These are phyloP conservation scores for Globisporangium canariense DNA, from an alignment of 352 stramenopile species.

Conservation along the genomic window DNA sequence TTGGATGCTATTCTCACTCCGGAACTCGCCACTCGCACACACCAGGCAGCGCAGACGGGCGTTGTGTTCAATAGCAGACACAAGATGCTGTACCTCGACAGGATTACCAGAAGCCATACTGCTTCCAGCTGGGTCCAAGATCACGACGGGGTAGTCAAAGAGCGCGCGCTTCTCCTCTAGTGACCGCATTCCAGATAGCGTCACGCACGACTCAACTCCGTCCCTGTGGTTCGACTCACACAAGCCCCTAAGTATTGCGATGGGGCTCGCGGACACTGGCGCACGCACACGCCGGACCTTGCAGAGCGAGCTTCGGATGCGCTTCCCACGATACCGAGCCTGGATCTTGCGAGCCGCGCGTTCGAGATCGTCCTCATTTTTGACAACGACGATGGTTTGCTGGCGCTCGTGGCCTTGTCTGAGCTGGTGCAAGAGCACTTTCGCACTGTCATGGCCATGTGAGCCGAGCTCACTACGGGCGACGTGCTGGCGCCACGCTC, in stretches of 20 bases:
- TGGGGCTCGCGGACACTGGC: slow-evolving; percentile 22
- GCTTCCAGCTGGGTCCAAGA: slow-evolving; percentile 18
- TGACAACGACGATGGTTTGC: not conserved
- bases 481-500: slow-evolving; percentile 32
- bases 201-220: slow-evolving; percentile 29
- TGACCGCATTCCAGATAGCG: slow-evolving; percentile 21
- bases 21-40: slow-evolving; percentile 30
- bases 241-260: slow-evolving; percentile 26
- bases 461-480: not conserved
- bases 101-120: not conserved
- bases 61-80: slow-evolving; percentile 49
- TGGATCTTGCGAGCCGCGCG: slow-evolving; percentile 51
- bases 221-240: slow-evolving; percentile 22
- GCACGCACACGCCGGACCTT: slow-evolving; percentile 30
- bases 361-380: slow-evolving; percentile 18
- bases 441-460: slow-evolving; percentile 19
- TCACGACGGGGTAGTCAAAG: slow-evolving; percentile 44
- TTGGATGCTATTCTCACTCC: slow-evolving; percentile 17
- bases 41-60: slow-evolving; percentile 37
- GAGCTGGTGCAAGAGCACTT: slow-evolving; percentile 44
- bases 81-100: slow-evolving; percentile 30
- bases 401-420: slow-evolving; percentile 33
- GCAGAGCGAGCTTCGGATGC: slow-evolving; percentile 35
- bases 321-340: slow-evolving; percentile 43
- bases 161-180: slow-evolving; percentile 42